These are phyloP conservation scores for Trichoderma afroharzianum DNA, from an alignment of 2,329 filamentous ascomycete genomes.

Conservation along the genomic window DNA sequence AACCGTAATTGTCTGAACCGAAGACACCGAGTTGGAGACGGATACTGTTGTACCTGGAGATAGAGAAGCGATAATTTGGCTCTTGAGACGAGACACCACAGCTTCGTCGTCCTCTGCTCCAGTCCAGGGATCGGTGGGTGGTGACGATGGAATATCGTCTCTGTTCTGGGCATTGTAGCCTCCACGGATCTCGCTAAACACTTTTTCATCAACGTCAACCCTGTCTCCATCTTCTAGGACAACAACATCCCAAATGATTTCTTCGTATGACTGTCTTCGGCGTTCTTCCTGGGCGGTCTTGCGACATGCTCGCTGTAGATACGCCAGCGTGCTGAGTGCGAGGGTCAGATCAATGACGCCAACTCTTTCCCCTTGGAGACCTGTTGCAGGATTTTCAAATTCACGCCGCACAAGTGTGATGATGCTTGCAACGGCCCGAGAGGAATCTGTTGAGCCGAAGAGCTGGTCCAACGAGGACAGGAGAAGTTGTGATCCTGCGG, in stretches of 20 bases:
- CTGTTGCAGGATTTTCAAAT: slow-evolving; percentile 60
- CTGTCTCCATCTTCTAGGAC: slow-evolving; percentile 56
- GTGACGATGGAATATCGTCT: neutral
- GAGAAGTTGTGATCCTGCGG: slow-evolving; percentile 55
- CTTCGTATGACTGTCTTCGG: slow-evolving; percentile 46
- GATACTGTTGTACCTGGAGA: slow-evolving; percentile 56
- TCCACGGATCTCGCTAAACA: neutral
- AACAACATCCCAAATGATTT: slow-evolving; percentile 64
- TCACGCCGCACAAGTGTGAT: slow-evolving; percentile 61
- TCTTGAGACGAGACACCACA: slow-evolving; percentile 43
- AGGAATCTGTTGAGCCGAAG: slow-evolving; percentile 66
- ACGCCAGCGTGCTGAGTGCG: slow-evolving; percentile 58
- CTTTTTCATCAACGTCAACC: slow-evolving; percentile 49
- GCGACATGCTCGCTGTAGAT: slow-evolving; percentile 56
- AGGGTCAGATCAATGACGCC: slow-evolving; percentile 59
- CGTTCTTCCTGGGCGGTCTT: slow-evolving; percentile 49
- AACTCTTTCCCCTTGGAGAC: slow-evolving; percentile 55
- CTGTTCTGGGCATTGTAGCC: neutral
- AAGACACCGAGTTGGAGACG: slow-evolving; percentile 56
- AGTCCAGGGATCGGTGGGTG: neutral
- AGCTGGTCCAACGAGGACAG: slow-evolving; percentile 60
- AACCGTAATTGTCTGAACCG: slow-evolving; percentile 61
- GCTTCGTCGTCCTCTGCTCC: slow-evolving; percentile 39
- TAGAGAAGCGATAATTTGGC: slow-evolving; percentile 52
- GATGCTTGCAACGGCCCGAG: slow-evolving; percentile 63